A percentile compares a stretch with the other conserved stretches of the same genome.
phyloP scores from a whole-genome alignment of 192 early-diverging fungal species.

The Globomyces pollinis-pini region DNA sequence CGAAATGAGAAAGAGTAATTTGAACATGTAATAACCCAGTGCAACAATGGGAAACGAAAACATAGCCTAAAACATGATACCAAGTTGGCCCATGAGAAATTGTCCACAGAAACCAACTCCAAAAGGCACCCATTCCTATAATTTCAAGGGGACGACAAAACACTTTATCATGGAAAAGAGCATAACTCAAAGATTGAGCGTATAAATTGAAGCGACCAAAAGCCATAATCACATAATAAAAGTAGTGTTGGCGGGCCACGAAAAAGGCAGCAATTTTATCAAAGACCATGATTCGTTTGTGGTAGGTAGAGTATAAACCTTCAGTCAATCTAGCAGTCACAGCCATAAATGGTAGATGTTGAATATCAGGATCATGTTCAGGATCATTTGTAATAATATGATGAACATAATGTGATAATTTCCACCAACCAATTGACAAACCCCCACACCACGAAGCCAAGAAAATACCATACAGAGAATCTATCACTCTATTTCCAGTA shows the following conservation, averaged over 20 bases:
- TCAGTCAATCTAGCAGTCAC: conserved; percentile 71
- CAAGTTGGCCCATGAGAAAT: conserved; percentile 65
- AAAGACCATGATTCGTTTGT: conserved; percentile 73
- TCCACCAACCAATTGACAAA: conserved; percentile 94
- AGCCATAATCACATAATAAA: conserved; percentile 77
- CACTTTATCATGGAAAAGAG: conserved; percentile 56
- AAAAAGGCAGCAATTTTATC: conserved; percentile 68
- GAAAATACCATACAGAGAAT: conserved; percentile 74
- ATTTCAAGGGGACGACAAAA: conserved; percentile 74
- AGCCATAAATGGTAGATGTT: conserved; percentile 94
- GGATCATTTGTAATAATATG: conserved; percentile 93
- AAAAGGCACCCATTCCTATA: conserved; percentile 63
- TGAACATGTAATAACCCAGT: conserved; percentile 88
- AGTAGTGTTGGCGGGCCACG: conserved; percentile 72
- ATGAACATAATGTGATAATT: conserved; percentile 92
- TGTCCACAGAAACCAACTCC: conserved; percentile 69
- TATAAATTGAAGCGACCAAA: conserved; percentile 95
- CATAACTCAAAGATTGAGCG: conserved; percentile 58
- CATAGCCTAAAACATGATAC: conserved; percentile 51
- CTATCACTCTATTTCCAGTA: conserved; percentile 62
- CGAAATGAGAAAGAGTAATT: conserved; percentile 95
- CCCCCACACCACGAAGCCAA: conserved; percentile 79
- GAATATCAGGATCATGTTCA: conserved; percentile 95
- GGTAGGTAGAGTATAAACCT: conserved; percentile 83
- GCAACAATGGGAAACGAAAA: conserved; percentile 70